Evolutionary conservation across 768 basidiomycete genomes (phyloP), one percentile per base, ranked within the genome.

Genomic region (Sarcodon aspratus): DNA sequence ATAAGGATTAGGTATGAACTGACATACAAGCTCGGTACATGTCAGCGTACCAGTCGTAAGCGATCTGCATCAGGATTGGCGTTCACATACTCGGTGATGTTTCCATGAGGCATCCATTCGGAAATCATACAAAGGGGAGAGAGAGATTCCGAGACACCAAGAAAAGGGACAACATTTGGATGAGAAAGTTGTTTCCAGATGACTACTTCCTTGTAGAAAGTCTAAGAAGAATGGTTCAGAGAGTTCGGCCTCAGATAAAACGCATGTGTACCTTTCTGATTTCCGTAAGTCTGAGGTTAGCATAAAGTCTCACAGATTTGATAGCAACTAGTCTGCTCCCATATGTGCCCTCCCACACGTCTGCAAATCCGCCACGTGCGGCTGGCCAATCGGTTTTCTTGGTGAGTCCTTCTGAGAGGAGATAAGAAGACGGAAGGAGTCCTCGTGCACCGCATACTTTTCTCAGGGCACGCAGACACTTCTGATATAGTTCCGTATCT

Each of bases 51-150:
- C 13, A 53, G 52, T 7, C 44, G 17, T 11, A 46, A 6, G 27
- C 52, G 44, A 18, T 47, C 44, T n/a, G 38, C 44, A 9, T 33
- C 33, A 1, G 45, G 45, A 21, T 46, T 18, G n/a, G 15, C 34
- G n/a, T 43, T 31, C 18, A 53, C 11, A 49, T 37, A 53, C 6
- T 31, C 32, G 3, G 32, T 18, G 44, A 53, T 36, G n/a, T 51
- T 50, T 1, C 52, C 52, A 44, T 53, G 21, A 9, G 21, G 21
- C 52, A 53, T 53, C 52, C 52, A 53, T 34, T 12, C 27, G 3
- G 37, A 54, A 5, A 54, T 40, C 50, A 54, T 36, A 3, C 33
- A 37, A 8, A 47, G 31, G 9, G 36, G 45, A 15, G 36, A 50
- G 9, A 53, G 21, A 13, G 44, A 31, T 8, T 12, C n/a, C 17